phyloP scores from a whole-genome alignment of 768 basidiomycete genomes.

The Boletus sp. region DNA sequence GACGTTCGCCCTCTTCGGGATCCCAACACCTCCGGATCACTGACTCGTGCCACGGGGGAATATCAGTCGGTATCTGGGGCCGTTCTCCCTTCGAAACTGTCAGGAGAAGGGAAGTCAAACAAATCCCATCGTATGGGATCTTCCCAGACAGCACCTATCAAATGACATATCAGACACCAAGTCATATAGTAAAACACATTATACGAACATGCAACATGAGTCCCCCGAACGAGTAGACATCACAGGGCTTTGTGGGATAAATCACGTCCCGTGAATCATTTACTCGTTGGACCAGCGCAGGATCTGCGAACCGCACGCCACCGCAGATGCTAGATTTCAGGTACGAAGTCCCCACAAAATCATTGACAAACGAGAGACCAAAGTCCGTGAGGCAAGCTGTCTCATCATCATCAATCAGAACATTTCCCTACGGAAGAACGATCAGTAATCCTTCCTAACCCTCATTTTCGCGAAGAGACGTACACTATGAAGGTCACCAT shows the following conservation, averaged over 20 bases:
- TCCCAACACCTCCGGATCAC: constrained; percentile 22
- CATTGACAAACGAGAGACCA: constrained; percentile 34
- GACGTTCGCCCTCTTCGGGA: constrained; percentile 14
- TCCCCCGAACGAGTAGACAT: constrained; percentile 36
- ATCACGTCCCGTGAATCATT: background rate
- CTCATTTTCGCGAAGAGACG: background rate
- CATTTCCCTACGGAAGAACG: constrained; percentile 32
- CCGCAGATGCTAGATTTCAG: constrained; percentile 37
- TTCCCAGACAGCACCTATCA: constrained; percentile 21
- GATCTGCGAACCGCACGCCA: constrained; percentile 47
- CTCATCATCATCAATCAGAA: constrained; percentile 40
- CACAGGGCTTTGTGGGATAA: constrained; percentile 19
- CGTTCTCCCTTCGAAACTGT: constrained; percentile 7
- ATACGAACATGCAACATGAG: constrained; percentile 32
- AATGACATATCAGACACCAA: constrained; percentile 5
- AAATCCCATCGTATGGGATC: constrained; percentile 17
- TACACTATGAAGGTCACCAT: constrained; percentile 40
- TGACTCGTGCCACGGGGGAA: background rate
- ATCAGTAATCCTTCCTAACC: background rate
- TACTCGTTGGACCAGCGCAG: constrained; percentile 23
- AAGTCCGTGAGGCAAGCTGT: constrained; percentile 50
- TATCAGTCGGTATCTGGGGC: constrained; percentile 10
- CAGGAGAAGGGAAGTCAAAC: background rate
- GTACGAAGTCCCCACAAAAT: constrained; percentile 29
- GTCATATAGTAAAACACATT: background rate